Conservation (phyloP, 129 eudicot species). For the Tagetes erecta region DNA sequence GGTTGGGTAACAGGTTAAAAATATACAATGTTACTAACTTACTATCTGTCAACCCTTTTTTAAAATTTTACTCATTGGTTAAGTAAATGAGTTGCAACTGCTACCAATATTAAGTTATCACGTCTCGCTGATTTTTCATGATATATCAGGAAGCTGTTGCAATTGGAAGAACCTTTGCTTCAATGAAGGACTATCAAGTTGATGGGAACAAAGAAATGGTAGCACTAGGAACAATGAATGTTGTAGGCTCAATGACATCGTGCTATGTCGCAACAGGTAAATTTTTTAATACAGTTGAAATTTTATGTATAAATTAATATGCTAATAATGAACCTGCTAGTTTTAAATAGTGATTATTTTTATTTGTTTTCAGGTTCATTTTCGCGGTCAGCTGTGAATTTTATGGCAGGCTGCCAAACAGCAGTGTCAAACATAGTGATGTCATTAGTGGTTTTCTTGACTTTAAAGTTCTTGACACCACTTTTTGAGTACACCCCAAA, state of each 20-base stretch:
- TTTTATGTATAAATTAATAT: background rate
- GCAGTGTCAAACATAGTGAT: constrained; percentile 74
- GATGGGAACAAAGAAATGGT: constrained; percentile 93
- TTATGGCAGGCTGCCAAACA: constrained; percentile 83
- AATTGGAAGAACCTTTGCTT: constrained; percentile 86
- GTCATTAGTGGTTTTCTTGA: constrained; percentile 63
- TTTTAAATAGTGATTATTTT: background rate
- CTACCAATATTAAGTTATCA: background rate
- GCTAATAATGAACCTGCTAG: background rate
- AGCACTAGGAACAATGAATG: constrained; percentile 81
- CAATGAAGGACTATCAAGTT: constrained; percentile 76
- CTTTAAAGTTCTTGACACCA: constrained; percentile 68
- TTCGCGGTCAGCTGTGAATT: constrained; percentile 77
- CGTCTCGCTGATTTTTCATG: background rate
- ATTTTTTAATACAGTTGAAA: background rate
- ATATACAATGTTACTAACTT: background rate
- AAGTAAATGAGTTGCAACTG: background rate
- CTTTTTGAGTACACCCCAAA: constrained; percentile 88
- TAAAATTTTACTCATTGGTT: constrained; percentile 8
- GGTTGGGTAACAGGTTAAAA: background rate
- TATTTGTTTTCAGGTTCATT: constrained; percentile 58
- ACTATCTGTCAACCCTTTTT: background rate
- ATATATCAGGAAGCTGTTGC: constrained; percentile 78
- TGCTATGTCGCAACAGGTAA: constrained; percentile 85
- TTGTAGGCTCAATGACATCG: constrained; percentile 84